Conservation (phyloP, 352 stramenopile species). For the Phytophthora tubulina region DNA sequence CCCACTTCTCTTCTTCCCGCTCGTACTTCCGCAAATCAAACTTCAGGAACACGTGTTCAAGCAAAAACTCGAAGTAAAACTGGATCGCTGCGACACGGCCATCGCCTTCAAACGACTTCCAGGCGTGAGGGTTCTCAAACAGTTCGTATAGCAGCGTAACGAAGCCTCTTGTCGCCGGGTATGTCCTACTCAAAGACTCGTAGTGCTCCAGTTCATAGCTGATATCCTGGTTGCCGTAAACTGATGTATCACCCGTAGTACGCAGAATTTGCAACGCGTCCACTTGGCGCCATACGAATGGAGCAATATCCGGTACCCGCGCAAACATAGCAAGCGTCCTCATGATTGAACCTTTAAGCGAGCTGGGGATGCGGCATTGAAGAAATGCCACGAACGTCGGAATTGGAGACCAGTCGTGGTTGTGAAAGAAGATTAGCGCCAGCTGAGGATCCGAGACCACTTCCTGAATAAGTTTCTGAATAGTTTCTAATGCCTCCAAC, state of each 20-base stretch:
- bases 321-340: slow-evolving; percentile 85
- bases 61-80: slow-evolving; percentile 87
- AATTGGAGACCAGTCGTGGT: slow-evolving; percentile 87
- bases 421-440: slow-evolving; percentile 88
- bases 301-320: slow-evolving; percentile 78
- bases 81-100: slow-evolving; percentile 81
- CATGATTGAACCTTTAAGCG: slow-evolving; percentile 88
- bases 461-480: slow-evolving; percentile 82
- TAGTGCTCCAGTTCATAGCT: slow-evolving; percentile 90
- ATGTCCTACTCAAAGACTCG: slow-evolving; percentile 78
- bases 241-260: slow-evolving; percentile 68
- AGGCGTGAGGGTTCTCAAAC: slow-evolving; percentile 80
- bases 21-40: slow-evolving; percentile 89
- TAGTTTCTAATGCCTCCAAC: slow-evolving; percentile 83
- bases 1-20: slow-evolving; percentile 86
- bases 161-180: slow-evolving; percentile 84
- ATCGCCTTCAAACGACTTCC: slow-evolving; percentile 81
- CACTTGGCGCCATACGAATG: slow-evolving; percentile 87
- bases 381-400: slow-evolving; percentile 86
- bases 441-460: slow-evolving; percentile 81
- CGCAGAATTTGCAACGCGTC: slow-evolving; percentile 86
- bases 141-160: slow-evolving; percentile 78
- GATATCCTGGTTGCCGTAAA: slow-evolving; percentile 81
- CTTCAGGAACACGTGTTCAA: slow-evolving; percentile 87
- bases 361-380: slow-evolving; percentile 85